Base-by-base conservation (phyloP, 2,329 filamentous ascomycete species). In the Colletotrichum camelliae region DNA sequence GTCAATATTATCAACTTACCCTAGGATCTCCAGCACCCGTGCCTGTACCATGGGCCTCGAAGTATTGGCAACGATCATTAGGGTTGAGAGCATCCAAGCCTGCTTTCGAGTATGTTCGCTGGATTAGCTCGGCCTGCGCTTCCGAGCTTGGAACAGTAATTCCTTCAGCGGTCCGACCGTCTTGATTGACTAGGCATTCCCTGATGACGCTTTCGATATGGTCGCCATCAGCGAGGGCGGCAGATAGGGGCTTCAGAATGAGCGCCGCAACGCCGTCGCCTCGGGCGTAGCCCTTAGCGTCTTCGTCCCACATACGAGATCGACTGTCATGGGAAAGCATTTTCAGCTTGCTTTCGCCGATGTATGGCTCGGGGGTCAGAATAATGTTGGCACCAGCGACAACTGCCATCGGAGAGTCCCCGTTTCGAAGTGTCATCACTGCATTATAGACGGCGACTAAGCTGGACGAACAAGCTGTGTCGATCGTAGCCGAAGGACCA, bases 261-360 rank as follows among this genome's bases (percentile, higher is more conserved):
- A 91, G 77, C 0, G 83, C 81, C 1, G 85, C 87, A 9, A 89
- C 79, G 2, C 89, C 90, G 58, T 92, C 90, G 10, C 89, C 90
- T 0, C 89, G 84, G 6, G 84, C 88, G 77, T 90, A 91, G 1
- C 90, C 90, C 77, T 90, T 82, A 0, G 88, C 90, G 3, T 79
- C 80, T 4, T 79, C 81, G 77, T 88, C 86, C 82, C 84, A 89
- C 81, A 85, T 86, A 9, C 80, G 80, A 65, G 79, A 84, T 16
- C 80, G 77, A 13, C 84, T 82, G 16, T 58, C 66, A 21, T 29
- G 57, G 8, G 64, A 69, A 6, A 74, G 66, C 71, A 74, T 74
- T 16, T 58, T 62, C n/a, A 74, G 31, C 24, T 74, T 74, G 37
- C 35, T 66, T 33, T 81, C 79, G 67, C 78, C 78, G 33, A 72